Conservation (phyloP, 805 yeast genomes). For the Zygotorulaspora florentina region DNA sequence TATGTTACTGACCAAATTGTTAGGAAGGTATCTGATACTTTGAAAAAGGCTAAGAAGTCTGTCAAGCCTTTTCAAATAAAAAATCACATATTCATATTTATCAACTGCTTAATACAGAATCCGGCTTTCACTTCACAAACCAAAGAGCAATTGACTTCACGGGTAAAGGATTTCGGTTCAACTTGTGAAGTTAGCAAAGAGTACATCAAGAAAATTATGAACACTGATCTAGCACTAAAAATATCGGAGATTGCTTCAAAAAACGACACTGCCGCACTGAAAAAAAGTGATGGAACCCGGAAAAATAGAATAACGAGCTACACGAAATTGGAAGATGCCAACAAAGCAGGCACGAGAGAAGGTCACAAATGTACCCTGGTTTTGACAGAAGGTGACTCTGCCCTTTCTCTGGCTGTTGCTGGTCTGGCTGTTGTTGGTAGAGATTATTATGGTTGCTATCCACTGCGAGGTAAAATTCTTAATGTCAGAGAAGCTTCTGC, state of each 20-base stretch:
- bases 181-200: conserved; percentile 71
- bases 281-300: conserved; percentile 82
- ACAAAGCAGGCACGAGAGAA: conserved; percentile 90
- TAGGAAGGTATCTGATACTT: conserved; percentile 63
- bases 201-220: conserved; percentile 66
- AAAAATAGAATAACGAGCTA: conserved; percentile 83
- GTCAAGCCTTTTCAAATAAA: conserved; percentile 85
- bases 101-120: conserved; percentile 89
- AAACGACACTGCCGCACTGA: conserved; percentile 82
- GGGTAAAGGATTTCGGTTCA: conserved; percentile 85
- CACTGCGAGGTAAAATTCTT: conserved; percentile 88
- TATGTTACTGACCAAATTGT: conserved; percentile 81
- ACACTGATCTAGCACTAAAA: conserved; percentile 65
- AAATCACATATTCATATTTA: conserved; percentile 83
- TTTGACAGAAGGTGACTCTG: conserved; percentile 96
- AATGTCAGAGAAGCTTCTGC: conserved; percentile 96
- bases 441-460: conserved; percentile 92
- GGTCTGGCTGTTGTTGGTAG: conserved; percentile 95
- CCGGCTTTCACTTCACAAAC: conserved; percentile 98
- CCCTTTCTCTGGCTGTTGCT: conserved; percentile 83
- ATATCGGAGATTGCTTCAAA: conserved; percentile 79
- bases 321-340: conserved; percentile 90
- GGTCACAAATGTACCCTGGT: conserved; percentile 90
- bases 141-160: conserved; percentile 89
- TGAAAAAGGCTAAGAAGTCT: conserved; percentile 71